Conservation (phyloP, 345 rosid genomes). For the Turnera subulata region DNA sequence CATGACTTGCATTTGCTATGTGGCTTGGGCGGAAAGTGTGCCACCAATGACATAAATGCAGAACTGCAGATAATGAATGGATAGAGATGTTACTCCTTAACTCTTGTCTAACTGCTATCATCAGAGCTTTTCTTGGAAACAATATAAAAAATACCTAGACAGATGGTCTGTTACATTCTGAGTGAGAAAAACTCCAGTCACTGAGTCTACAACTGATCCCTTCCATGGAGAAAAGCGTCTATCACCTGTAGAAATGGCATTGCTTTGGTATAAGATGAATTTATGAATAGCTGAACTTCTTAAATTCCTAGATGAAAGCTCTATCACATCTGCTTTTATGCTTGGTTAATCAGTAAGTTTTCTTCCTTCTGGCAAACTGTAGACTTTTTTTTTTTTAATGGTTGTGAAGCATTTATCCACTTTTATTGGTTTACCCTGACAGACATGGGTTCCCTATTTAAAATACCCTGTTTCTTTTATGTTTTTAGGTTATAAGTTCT, state of each 20-base stretch:
- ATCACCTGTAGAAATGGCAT: conserved; percentile 22
- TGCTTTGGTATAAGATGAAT: conserved; percentile 17
- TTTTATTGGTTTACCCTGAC: too few relatives aligned
- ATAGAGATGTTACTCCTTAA: conserved; percentile 16
- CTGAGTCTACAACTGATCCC: conserved; percentile 34
- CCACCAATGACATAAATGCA: conserved; percentile 30
- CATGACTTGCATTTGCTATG: conserved; percentile 18
- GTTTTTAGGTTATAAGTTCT: too few relatives aligned
- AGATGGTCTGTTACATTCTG: conserved; percentile 35
- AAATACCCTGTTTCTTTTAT: too few relatives aligned
- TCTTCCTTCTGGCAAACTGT: too few relatives aligned
- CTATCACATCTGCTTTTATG: too few relatives aligned
- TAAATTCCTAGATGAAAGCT: too few relatives aligned
- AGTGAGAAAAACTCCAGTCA: conserved; percentile 34
- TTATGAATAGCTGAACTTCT: background rate
- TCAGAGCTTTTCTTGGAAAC: conserved; percentile 16
- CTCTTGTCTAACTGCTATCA: conserved; percentile 1
- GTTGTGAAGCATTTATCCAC: too few relatives aligned
- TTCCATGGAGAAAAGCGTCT: conserved; percentile 30
- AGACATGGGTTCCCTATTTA: too few relatives aligned
- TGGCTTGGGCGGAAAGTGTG: conserved; percentile 29
- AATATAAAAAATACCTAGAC: conserved; percentile 20
- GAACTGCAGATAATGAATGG: conserved; percentile 21
- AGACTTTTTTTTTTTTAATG: too few relatives aligned
- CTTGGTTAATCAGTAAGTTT: too few relatives aligned